Conservation (phyloP, 2,329 filamentous ascomycete genomes). For the Dactylellina sp. region DNA sequence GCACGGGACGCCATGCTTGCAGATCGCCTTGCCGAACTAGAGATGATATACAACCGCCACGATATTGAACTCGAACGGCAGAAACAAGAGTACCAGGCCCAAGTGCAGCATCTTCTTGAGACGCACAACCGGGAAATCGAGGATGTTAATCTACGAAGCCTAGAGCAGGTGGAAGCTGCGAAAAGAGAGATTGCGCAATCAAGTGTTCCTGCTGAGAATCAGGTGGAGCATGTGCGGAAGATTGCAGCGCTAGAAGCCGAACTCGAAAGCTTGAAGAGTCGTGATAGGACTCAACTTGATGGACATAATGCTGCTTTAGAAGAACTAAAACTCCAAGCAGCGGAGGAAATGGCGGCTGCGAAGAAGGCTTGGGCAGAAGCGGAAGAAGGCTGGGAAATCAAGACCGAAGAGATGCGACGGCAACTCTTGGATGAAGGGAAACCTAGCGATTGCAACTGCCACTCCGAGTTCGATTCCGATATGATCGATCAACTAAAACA, state of each 20-base stretch:
- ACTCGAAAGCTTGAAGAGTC: conserved; percentile 16
- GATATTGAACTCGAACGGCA: conserved; percentile 47
- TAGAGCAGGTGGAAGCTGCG: conserved; percentile 27
- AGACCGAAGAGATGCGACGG: conserved; percentile 48
- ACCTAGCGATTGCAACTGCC: conserved; percentile 36
- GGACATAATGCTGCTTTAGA: conserved; percentile 28
- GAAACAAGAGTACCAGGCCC: conserved; percentile 31
- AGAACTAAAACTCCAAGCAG: conserved; percentile 33
- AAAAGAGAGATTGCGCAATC: conserved; percentile 24
- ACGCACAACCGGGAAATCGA: conserved; percentile 24
- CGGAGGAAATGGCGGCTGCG: conserved; percentile 27
- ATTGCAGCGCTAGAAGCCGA: conserved; percentile 28
- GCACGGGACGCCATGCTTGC: conserved; percentile 45
- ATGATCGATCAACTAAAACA: conserved; percentile 40
- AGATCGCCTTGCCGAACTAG: conserved; percentile 45
- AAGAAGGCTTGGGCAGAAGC: conserved; percentile 35
- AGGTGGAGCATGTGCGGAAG: conserved; percentile 16
- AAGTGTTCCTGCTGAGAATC: conserved; percentile 7
- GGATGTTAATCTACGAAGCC: conserved; percentile 1
- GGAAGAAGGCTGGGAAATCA: conserved; percentile 47
- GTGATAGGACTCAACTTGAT: conserved; percentile 31
- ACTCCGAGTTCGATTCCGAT: conserved; percentile 9
- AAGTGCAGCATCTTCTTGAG: conserved; percentile 28
- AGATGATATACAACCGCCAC: conserved; percentile 35
- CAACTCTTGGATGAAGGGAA: conserved; percentile 40